Percentiles rank a stretch among this genome's conserved stretches.
These are phyloP conservation scores for Arachis monticola DNA, from an alignment of 331 rosid species.

Conservation along the genomic window DNA sequence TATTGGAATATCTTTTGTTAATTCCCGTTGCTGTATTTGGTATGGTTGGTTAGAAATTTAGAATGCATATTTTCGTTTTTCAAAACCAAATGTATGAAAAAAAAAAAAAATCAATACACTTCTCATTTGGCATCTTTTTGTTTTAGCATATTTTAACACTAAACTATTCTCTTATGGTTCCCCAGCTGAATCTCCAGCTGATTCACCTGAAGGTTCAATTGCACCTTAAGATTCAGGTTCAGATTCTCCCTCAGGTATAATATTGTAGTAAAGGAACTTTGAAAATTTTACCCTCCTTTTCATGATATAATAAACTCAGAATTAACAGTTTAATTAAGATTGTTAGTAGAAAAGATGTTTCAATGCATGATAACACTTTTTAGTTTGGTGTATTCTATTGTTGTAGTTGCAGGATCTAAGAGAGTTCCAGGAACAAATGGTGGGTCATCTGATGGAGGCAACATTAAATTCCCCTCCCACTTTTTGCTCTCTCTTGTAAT, in stretches of 20 bases:
- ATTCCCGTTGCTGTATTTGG: slow-evolving; percentile 38
- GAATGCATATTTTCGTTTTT: slow-evolving; percentile 6
- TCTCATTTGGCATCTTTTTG: neutral
- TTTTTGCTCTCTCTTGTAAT: slow-evolving; percentile 46
- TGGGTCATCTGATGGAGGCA: slow-evolving; percentile 52
- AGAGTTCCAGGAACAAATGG: slow-evolving; percentile 52
- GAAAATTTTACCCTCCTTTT: neutral
- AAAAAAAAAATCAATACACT: neutral
- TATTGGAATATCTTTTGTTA: slow-evolving; percentile 2
- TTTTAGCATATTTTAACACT: neutral
- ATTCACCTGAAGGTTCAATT: slow-evolving; percentile 55
- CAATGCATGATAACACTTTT: neutral
- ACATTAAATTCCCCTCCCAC: slow-evolving; percentile 40
- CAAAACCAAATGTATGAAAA: neutral
- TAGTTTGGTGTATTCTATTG: neutral
- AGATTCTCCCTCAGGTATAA: slow-evolving; percentile 54
- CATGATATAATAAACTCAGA: neutral
- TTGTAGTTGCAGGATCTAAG: slow-evolving; percentile 63
- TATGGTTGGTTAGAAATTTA: slow-evolving; percentile 44
- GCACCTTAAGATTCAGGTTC: slow-evolving; percentile 57
- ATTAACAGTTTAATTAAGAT: neutral
- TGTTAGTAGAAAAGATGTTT: neutral
- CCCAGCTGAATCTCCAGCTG: slow-evolving; percentile 50
- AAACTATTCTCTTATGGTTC: slow-evolving; percentile 23
- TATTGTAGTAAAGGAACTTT: too few species aligned